A percentile compares a stretch with the other conserved stretches of the same genome.
Evolutionary conservation across 768 basidiomycete genomes (phyloP).

Genomic region (Guyanaporus albipodus): DNA sequence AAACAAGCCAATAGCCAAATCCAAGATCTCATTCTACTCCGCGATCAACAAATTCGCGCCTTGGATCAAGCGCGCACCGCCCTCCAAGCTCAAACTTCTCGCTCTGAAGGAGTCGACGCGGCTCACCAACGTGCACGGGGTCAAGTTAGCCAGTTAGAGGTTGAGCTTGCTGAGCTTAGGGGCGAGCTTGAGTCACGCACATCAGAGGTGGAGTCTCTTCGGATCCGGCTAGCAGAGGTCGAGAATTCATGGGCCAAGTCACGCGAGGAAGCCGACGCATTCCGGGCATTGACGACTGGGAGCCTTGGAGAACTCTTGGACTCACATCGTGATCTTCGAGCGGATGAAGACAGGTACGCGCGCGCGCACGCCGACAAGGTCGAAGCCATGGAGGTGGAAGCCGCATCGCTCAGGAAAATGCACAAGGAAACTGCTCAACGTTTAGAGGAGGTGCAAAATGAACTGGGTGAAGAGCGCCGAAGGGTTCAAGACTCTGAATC

Average conservation of each 20-base stretch:
- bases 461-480: constrained; percentile 64
- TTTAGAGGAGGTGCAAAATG: constrained; percentile 62
- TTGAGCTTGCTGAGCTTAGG: constrained; percentile 73
- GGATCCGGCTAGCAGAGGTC: constrained; percentile 64
- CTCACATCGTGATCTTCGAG: constrained; percentile 78
- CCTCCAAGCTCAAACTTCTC: constrained; percentile 67
- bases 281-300: constrained; percentile 81
- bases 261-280: constrained; percentile 88
- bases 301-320: constrained; percentile 84
- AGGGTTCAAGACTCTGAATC: constrained; percentile 60
- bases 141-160: constrained; percentile 66
- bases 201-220: constrained; percentile 68
- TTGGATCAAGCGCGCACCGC: constrained; percentile 83
- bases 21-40: constrained; percentile 63
- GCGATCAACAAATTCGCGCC: constrained; percentile 83
- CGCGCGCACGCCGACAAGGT: constrained; percentile 82
- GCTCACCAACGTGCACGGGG: constrained; percentile 69
- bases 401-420: constrained; percentile 71
- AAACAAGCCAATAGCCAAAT: constrained; percentile 59
- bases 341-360: constrained; percentile 74
- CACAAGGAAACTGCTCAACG: constrained; percentile 72
- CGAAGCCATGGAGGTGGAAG: constrained; percentile 74
- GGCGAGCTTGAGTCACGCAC: constrained; percentile 76
- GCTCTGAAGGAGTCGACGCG: constrained; percentile 74
- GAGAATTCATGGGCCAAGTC: constrained; percentile 92